A percentile compares a stretch with the other conserved stretches of the same genome.
These are phyloP conservation scores for Borealophlyctis nickersoniae DNA, from an alignment of 192 early-diverging fungal genomes.

Conservation along the genomic window DNA sequence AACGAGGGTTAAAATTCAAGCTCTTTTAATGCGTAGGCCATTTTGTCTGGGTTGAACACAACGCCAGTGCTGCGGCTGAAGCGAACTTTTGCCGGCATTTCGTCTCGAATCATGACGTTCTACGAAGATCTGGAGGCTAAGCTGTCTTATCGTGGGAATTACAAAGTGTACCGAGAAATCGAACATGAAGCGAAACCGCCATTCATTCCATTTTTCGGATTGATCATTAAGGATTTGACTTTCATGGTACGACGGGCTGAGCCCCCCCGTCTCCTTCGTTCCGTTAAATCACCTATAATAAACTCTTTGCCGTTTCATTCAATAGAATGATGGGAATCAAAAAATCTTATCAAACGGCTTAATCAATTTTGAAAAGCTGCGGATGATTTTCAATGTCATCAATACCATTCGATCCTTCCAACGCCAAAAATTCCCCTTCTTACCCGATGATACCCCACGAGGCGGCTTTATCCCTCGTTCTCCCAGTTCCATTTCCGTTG, in stretches of 20 bases:
- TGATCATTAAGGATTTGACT: constrained; percentile 39
- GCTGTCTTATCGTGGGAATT: constrained; percentile 32
- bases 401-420: constrained; percentile 14
- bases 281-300: neutral
- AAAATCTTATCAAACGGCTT: constrained; percentile 23
- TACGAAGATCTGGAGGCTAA: constrained; percentile 29
- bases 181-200: constrained; percentile 29
- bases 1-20: no score
- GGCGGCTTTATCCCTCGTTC: neutral
- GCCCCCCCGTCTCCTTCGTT: neutral
- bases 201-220: constrained; percentile 37
- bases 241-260: constrained; percentile 27
- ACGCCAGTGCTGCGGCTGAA: constrained; percentile 37
- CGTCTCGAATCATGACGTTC: constrained; percentile 11
- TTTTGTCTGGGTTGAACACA: constrained; percentile 41
- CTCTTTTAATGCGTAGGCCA: no score
- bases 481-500: neutral
- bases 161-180: constrained; percentile 34
- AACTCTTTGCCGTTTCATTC: no score
- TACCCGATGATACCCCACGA: constrained; percentile 13
- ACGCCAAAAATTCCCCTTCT: constrained; percentile 25
- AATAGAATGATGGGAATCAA: constrained; percentile 33
- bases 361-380: constrained; percentile 34
- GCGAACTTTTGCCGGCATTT: constrained; percentile 27
- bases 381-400: constrained; percentile 16